phyloP scores from a whole-genome alignment of 2,329 filamentous ascomycete species.

The Penicillium olsonii region DNA sequence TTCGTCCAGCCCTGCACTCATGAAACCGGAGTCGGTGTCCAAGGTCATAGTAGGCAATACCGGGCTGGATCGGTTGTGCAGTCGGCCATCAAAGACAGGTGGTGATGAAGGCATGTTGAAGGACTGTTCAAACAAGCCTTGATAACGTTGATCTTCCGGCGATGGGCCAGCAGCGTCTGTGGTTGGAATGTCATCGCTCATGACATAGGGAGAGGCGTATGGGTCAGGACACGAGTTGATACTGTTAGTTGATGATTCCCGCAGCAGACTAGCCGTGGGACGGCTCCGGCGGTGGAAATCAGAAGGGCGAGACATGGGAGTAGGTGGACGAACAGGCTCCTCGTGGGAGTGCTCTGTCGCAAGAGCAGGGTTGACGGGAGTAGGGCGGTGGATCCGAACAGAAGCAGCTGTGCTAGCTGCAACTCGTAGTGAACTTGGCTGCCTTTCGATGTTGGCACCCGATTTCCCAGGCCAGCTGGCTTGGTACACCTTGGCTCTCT shows the following conservation, averaged over 20 bases:
- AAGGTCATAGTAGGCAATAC: conserved; percentile 62
- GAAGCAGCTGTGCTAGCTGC: conserved; percentile 88
- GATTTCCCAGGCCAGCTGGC: conserved; percentile 70
- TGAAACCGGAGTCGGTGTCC: conserved; percentile 74
- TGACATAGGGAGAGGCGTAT: conserved; percentile 46
- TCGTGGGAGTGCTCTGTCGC: conserved; percentile 37
- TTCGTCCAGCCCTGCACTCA: conserved; percentile 75
- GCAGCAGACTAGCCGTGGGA: conserved; percentile 56
- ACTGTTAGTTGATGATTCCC: conserved; percentile 60
- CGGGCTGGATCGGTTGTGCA: conserved; percentile 77
- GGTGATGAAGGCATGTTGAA: conserved; percentile 87
- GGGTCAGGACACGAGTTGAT: conserved; percentile 32
- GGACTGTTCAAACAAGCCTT: conserved; percentile 64
- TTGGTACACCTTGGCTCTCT: conserved; percentile 76
- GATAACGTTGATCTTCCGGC: conserved; percentile 53
- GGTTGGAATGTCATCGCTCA: conserved; percentile 36
- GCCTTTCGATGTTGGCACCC: conserved; percentile 67
- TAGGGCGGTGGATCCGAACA: conserved; percentile 78
- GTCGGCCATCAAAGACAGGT: conserved; percentile 68
- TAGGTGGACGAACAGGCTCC: conserved; percentile 50
- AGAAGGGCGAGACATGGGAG: conserved; percentile 42
- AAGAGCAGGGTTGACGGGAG: conserved; percentile 49
- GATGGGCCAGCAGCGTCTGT: conserved; percentile 52
- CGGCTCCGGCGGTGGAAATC: conserved; percentile 34
- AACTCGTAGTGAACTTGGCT: conserved; percentile 80